phyloP scores from a whole-genome alignment of 202 grass and related monocot species.

The Hordeum pubiflorum region DNA sequence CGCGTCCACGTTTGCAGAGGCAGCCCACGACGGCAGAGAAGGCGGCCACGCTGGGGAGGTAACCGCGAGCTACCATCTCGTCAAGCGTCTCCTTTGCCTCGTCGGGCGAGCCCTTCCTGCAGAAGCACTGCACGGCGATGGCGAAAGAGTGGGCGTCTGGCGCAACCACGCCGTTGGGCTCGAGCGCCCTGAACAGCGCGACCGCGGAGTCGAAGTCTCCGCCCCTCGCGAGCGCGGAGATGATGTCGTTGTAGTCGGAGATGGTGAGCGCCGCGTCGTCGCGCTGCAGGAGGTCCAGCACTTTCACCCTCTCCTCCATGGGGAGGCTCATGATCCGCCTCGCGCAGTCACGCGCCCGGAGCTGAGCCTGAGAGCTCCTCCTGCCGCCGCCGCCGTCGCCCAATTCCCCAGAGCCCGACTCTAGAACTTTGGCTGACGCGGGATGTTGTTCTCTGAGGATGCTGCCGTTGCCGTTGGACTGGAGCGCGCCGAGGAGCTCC shows the following conservation, averaged over 20 bases:
- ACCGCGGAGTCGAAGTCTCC: constrained; percentile 49
- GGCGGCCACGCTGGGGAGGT: constrained; percentile 36
- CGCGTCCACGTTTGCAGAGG: constrained; percentile 69
- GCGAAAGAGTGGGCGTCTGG: constrained; percentile 56
- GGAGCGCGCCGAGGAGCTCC: constrained; percentile 14
- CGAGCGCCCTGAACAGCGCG: constrained; percentile 49
- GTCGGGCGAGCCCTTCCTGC: constrained; percentile 53
- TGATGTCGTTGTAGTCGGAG: constrained; percentile 90
- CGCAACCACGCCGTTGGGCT: constrained; percentile 26
- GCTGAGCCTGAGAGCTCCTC: not conserved
- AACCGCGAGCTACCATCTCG: constrained; percentile 51
- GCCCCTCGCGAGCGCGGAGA: constrained; percentile 48
- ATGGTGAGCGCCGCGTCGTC: constrained; percentile 53
- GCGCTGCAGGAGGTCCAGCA: constrained; percentile 69
- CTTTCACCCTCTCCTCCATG: constrained; percentile 66
- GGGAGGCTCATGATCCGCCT: constrained; percentile 53
- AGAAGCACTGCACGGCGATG: constrained; percentile 52
- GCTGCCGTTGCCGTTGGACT: constrained; percentile 37
- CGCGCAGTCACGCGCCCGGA: constrained; percentile 36
- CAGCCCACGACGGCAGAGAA: constrained; percentile 59
- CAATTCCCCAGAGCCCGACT: not conserved
- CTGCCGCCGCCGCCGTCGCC: not conserved
- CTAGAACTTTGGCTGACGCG: not conserved
- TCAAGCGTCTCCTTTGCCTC: constrained; percentile 58
- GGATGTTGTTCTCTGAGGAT: not conserved